A percentile compares a stretch with the other conserved stretches of the same genome.
phyloP scores from a whole-genome alignment of 768 basidiomycete species.

The Boletus insuetus region DNA sequence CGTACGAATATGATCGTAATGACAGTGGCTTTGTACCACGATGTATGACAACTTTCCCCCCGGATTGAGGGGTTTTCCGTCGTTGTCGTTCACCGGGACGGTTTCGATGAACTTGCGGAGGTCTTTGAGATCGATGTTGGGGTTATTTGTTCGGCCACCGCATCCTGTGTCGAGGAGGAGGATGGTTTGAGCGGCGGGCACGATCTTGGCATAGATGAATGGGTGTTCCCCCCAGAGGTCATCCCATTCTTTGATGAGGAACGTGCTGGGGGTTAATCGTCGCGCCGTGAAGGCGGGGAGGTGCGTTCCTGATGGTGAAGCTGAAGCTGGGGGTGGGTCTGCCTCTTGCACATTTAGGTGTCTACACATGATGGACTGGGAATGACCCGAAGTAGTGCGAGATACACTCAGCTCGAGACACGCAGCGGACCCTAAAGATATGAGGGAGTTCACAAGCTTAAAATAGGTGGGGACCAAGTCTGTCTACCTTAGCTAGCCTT shows the following conservation, averaged over 20 bases:
- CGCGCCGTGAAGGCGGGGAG: slow-evolving; percentile 35
- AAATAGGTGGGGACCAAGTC: too few relatives aligned
- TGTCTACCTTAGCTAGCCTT: too few relatives aligned
- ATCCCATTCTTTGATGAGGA: slow-evolving; percentile 49
- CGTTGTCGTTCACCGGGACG: slow-evolving; percentile 42
- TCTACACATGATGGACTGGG: slow-evolving; percentile 13
- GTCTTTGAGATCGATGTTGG: slow-evolving; percentile 39
- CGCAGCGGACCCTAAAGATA: too few relatives aligned
- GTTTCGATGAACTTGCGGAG: slow-evolving; percentile 51
- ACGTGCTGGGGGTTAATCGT: slow-evolving; percentile 35
- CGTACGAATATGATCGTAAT: slow-evolving; percentile 59
- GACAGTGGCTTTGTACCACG: slow-evolving; percentile 51
- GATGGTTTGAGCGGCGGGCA: slow-evolving; percentile 38
- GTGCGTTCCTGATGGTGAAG: neutral
- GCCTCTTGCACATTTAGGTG: neutral
- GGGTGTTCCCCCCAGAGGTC: slow-evolving; percentile 52
- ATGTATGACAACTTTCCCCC: slow-evolving; percentile 42
- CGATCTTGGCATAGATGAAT: slow-evolving; percentile 51
- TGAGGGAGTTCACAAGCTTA: too few relatives aligned
- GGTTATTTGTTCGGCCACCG: slow-evolving; percentile 44
- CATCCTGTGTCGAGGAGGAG: slow-evolving; percentile 56
- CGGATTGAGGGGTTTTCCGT: slow-evolving; percentile 42
- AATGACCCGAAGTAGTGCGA: too few relatives aligned
- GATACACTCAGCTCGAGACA: too few relatives aligned
- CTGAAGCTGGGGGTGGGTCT: neutral